phyloP scores from a whole-genome alignment of 2,329 filamentous ascomycete species.

The Aspergillus quadrilineatus region DNA sequence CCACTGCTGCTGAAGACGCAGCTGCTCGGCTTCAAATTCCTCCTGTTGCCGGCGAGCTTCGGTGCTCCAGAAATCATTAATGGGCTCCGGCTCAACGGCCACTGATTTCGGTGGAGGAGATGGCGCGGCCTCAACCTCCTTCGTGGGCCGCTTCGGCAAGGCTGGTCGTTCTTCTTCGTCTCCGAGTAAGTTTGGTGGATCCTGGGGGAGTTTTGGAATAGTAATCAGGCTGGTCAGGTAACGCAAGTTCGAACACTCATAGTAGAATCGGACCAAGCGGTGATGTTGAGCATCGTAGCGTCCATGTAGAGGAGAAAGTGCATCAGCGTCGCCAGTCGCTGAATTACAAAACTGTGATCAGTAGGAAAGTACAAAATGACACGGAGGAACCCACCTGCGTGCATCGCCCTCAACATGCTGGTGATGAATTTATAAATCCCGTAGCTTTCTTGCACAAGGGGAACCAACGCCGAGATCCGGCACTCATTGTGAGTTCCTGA shows the following conservation, averaged over 20 bases:
- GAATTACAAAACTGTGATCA: conserved; percentile 12
- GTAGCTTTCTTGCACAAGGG: conserved; percentile 94
- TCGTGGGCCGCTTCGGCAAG: conserved; percentile 71
- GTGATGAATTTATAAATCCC: conserved; percentile 99
- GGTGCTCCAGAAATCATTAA: conserved; percentile 96
- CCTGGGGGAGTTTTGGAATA: conserved; percentile 90
- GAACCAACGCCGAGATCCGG: conserved; percentile 88
- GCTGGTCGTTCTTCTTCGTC: conserved; percentile 83
- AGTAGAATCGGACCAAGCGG: conserved; percentile 95
- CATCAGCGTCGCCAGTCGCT: conserved; percentile 92
- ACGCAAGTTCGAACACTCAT: conserved; percentile 95
- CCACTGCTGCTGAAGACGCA: conserved; percentile 81
- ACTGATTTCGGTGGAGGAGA: conserved; percentile 65
- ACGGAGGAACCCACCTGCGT: conserved; percentile 66
- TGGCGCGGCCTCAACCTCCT: conserved; percentile 68
- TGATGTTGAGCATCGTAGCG: conserved; percentile 96
- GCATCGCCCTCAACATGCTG: conserved; percentile 98
- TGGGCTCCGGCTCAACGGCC: conserved; percentile 81
- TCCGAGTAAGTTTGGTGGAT: conserved; percentile 82
- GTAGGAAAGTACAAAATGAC: background rate
- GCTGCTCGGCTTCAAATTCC: conserved; percentile 93
- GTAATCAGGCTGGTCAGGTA: conserved; percentile 96
- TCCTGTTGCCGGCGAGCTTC: conserved; percentile 88
- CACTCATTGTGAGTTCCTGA: conserved; percentile 93
- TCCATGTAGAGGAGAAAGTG: conserved; percentile 79